Percentiles rank a stretch among this genome's conserved stretches.
phyloP scores from a whole-genome alignment of 1,139 yeast genomes.

The Debaryomyces coudertii region DNA sequence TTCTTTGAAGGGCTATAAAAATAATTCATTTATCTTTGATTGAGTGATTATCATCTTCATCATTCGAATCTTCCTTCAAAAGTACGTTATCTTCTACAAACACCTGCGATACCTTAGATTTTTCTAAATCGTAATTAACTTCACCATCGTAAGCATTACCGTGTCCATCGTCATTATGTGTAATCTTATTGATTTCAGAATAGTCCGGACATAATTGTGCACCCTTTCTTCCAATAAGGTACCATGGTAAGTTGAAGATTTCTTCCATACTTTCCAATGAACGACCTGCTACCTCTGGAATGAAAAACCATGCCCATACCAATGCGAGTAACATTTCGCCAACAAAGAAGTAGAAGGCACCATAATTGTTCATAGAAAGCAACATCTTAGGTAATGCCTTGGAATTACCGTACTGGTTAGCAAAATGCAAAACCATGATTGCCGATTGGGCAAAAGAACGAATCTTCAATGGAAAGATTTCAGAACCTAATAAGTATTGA shows the following conservation, averaged over 20 bases:
- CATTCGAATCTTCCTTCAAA: neutral
- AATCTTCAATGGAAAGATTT: conserved; percentile 58
- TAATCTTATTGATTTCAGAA: conserved; percentile 45
- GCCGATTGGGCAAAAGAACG: conserved; percentile 57
- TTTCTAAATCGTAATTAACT: conserved; percentile 22
- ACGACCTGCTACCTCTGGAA: conserved; percentile 58
- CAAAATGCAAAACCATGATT: conserved; percentile 61
- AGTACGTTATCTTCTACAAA: conserved; percentile 9
- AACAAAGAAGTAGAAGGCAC: conserved; percentile 58
- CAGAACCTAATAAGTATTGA: conserved; percentile 62
- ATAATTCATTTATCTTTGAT: neutral
- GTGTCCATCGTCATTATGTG: conserved; percentile 15
- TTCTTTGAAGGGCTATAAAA: too few relatives aligned
- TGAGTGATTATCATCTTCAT: neutral
- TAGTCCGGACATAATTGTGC: conserved; percentile 55
- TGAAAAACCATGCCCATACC: conserved; percentile 54
- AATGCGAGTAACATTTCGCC: conserved; percentile 47
- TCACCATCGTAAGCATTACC: conserved; percentile 27
- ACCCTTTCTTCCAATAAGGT: conserved; percentile 57
- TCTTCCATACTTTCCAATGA: conserved; percentile 62
- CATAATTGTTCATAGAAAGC: conserved; percentile 49
- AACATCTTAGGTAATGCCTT: conserved; percentile 60
- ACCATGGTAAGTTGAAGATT: conserved; percentile 62
- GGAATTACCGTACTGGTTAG: conserved; percentile 62
- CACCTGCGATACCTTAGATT: conserved; percentile 14